Percentiles rank a stretch among this genome's conserved stretches.
Conservation (phyloP, 306 rosid genomes). For the Dicorynia guianensis region DNA sequence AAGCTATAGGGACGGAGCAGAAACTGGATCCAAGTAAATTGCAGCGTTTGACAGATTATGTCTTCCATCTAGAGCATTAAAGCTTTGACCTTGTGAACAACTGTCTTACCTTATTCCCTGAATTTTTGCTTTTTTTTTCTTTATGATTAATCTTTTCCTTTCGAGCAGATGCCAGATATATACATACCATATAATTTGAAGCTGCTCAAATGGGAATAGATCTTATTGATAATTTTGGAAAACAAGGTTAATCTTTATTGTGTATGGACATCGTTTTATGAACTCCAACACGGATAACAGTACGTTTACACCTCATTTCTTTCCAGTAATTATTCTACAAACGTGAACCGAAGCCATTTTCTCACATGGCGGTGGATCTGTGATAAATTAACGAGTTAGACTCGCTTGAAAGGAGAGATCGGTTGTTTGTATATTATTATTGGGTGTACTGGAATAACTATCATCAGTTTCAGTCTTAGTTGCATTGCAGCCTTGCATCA, state of each 20-base stretch:
- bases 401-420: conserved; percentile 12
- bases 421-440: not conserved
- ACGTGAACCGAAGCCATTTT: not conserved
- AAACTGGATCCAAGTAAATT: conserved; percentile 79
- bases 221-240: not conserved
- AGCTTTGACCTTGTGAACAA: conserved; percentile 24
- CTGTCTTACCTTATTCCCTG: conserved; percentile 1
- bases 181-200: not conserved
- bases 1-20: conserved; percentile 70
- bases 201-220: not conserved
- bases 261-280: not conserved
- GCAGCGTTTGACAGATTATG: conserved; percentile 92
- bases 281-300: conserved; percentile 4
- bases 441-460: not conserved
- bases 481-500: no score
- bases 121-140: not conserved
- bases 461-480: not conserved
- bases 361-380: not conserved
- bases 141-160: not conserved
- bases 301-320: not conserved
- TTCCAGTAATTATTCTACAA: conserved; percentile 15
- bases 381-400: not conserved
- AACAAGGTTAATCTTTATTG: not conserved
- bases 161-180: not conserved
- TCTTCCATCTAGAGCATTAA: conserved; percentile 89